These are phyloP conservation scores for Aspergillus cejpii DNA, from an alignment of 2,329 filamentous ascomycete genomes.

Conservation along the genomic window DNA sequence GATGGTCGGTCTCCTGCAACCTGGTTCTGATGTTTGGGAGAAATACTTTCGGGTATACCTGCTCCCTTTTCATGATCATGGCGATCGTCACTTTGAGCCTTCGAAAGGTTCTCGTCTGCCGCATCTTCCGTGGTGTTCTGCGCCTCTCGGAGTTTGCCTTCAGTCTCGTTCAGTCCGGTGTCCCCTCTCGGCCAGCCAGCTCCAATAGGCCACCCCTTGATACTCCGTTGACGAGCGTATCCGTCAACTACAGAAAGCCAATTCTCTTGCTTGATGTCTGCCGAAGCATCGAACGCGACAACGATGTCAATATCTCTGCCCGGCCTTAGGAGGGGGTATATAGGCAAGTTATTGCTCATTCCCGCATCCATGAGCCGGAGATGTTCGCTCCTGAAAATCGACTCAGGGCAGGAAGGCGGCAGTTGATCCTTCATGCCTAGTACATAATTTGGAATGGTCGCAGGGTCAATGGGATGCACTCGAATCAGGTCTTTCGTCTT, in stretches of 20 bases:
- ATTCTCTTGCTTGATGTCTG: constrained; percentile 88
- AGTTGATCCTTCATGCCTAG: constrained; percentile 72
- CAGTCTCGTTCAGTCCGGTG: constrained; percentile 54
- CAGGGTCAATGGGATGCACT: constrained; percentile 90
- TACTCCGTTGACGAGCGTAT: constrained; percentile 79
- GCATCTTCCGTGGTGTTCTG: constrained; percentile 56
- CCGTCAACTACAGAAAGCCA: constrained; percentile 92
- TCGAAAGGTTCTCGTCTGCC: constrained; percentile 56
- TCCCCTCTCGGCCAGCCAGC: constrained; percentile 77
- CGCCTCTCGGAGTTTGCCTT: constrained; percentile 61
- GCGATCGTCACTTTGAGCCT: constrained; percentile 46
- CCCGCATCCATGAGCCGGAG: constrained; percentile 90
- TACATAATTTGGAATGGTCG: constrained; percentile 81
- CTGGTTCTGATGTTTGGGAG: constrained; percentile 38
- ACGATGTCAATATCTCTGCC: constrained; percentile 84
- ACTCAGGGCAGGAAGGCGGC: constrained; percentile 69
- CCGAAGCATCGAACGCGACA: constrained; percentile 88
- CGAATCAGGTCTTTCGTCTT: constrained; percentile 79
- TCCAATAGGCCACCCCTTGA: constrained; percentile 91
- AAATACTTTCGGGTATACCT: constrained; percentile 23
- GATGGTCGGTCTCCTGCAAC: constrained; percentile 39
- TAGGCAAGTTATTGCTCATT: constrained; percentile 96
- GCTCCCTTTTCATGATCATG: constrained; percentile 11
- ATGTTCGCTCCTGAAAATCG: constrained; percentile 63
- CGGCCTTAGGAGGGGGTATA: constrained; percentile 85